Evolutionary conservation across 1,284 basidiomycete species (phyloP).

Genomic region (Pseudozyma sp.): DNA sequence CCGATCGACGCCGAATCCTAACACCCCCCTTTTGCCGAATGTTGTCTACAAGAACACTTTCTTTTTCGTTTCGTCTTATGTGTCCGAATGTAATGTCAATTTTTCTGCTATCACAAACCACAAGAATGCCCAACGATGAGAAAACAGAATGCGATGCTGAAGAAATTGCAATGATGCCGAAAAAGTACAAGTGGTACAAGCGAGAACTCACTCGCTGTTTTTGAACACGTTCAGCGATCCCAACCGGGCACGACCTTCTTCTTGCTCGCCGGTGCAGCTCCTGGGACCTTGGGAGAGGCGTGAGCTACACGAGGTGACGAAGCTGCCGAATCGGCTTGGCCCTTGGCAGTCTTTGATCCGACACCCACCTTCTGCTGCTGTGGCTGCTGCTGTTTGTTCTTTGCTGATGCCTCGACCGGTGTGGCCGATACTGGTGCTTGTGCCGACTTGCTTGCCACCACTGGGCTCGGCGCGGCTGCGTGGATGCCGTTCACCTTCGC

Average conservation of each 20-base stretch:
- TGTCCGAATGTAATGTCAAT: neutral
- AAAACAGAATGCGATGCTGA: slow-evolving; percentile 19
- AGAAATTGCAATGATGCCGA: slow-evolving; percentile 12
- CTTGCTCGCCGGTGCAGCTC: neutral
- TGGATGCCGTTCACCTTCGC: slow-evolving; percentile 17
- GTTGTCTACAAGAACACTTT: neutral
- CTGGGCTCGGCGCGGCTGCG: slow-evolving; percentile 4
- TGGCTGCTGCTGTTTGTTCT: slow-evolving; percentile 10
- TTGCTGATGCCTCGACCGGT: neutral
- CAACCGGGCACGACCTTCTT: too few relatives aligned
- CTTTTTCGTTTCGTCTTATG: neutral
- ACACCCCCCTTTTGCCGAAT: neutral
- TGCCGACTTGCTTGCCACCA: slow-evolving; percentile 6
- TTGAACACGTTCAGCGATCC: too few relatives aligned
- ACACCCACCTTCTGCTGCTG: slow-evolving; percentile 16
- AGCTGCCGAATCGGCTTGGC: slow-evolving; percentile 16
- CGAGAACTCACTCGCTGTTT: too few relatives aligned
- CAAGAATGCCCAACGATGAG: too few relatives aligned
- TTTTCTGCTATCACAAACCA: too few relatives aligned
- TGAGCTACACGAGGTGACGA: slow-evolving; percentile 29
- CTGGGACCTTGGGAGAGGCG: slow-evolving; percentile 14
- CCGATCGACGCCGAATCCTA: slow-evolving; percentile 50
- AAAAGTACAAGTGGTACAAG: neutral
- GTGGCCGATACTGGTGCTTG: slow-evolving; percentile 6
- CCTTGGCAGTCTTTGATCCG: slow-evolving; percentile 18